phyloP scores from a whole-genome alignment of 805 yeast species.

The Yarrowia hollandica region DNA sequence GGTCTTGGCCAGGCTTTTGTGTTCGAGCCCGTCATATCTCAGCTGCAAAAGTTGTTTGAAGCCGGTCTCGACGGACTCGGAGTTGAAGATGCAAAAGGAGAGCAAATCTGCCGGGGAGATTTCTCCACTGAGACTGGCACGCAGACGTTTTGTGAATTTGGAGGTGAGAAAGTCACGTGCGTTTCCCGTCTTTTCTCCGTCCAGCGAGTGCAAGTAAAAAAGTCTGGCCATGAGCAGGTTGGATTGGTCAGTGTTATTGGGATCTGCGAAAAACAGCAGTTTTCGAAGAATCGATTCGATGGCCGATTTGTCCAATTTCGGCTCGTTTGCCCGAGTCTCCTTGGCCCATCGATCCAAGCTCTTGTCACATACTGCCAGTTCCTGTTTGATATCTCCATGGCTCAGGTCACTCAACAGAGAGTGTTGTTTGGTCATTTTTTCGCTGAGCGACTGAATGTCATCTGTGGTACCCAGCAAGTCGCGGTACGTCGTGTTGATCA shows the following conservation, averaged over 20 bases:
- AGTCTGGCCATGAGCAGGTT: conserved; percentile 14
- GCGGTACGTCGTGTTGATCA: conserved; percentile 14
- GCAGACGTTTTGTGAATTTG: not conserved
- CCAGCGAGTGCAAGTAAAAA: not conserved
- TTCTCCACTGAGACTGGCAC: not conserved
- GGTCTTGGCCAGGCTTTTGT: not conserved
- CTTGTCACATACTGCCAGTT: not conserved
- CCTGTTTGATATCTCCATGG: conserved; percentile 21
- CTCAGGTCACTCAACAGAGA: not conserved
- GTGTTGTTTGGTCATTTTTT: conserved; percentile 19
- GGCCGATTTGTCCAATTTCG: not conserved
- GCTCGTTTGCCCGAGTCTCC: not conserved
- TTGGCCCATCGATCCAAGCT: not conserved
- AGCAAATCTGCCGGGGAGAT: conserved; percentile 2
- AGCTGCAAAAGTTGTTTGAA: conserved; percentile 7
- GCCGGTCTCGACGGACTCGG: not conserved
- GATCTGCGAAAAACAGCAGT: conserved; percentile 12
- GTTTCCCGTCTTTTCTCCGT: not conserved
- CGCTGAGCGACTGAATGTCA: conserved; percentile 22
- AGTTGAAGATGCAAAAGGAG: conserved; percentile 9
- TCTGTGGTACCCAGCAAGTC: conserved; percentile 12
- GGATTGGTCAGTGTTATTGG: not conserved
- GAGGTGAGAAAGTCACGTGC: conserved; percentile 4
- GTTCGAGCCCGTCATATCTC: not conserved
- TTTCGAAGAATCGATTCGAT: conserved; percentile 9